These are phyloP conservation scores for Phalaenopsis equestris DNA, from an alignment of 106 monocot species.

Conservation along the genomic window DNA sequence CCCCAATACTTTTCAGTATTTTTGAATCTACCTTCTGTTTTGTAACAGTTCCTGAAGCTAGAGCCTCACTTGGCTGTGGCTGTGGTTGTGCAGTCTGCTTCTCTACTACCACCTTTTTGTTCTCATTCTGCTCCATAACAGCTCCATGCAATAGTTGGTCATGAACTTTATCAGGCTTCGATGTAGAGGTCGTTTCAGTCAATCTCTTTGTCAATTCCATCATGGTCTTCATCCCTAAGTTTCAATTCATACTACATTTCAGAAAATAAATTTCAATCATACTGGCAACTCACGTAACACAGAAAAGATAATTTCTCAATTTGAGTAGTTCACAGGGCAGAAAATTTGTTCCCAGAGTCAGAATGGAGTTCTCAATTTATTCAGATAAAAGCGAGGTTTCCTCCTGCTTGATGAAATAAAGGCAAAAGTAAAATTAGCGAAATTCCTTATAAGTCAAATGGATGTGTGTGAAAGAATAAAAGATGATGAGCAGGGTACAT, in stretches of 20 bases:
- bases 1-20: background rate
- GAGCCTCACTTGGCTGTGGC: background rate
- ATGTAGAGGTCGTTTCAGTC: background rate
- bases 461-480: too few species aligned
- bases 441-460: too few species aligned
- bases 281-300: too few species aligned
- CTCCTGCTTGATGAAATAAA: too few species aligned
- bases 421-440: too few species aligned
- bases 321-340: too few species aligned
- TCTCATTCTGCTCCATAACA: background rate
- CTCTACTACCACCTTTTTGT: background rate
- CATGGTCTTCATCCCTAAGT: conserved; percentile 17
- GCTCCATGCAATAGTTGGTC: conserved; percentile 2
- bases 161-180: background rate
- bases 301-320: too few species aligned
- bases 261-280: too few species aligned
- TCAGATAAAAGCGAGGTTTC: too few species aligned
- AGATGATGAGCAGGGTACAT: too few species aligned
- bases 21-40: background rate
- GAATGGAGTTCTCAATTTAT: too few species aligned
- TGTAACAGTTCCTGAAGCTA: background rate
- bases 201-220: conserved; percentile 16
- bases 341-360: too few species aligned
- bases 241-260: background rate
- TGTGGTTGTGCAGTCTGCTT: background rate